Base-by-base conservation (phyloP, 345 rosid species). In the Eucalyptus microcorys region DNA sequence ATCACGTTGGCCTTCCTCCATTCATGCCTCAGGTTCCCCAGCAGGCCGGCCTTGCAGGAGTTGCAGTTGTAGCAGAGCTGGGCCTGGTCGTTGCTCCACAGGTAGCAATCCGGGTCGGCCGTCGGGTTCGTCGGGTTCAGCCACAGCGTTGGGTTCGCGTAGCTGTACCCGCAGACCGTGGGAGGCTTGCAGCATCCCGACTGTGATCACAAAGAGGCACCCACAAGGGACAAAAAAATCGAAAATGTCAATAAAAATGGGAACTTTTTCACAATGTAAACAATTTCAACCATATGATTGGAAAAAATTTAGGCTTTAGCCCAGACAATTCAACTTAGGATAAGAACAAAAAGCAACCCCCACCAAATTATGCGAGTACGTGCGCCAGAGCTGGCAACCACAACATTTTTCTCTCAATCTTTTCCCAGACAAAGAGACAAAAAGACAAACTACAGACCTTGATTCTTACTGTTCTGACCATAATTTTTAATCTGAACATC, bases 141-240 rank as follows among this genome's bases (percentile, higher is more conserved):
- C 99, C 99, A 97, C 42, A 92, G 14, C 32, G 96, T 97, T 83
- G 99, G 99, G 92, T 92, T 96, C 93, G 93, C 97, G 19, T 92
- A 97, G 76, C 71, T 94, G 94, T 95, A 97, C 21, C 99, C 99
- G 88, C 99, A 97, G 3, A 85, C 91, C 27, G 96, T 92, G 26
- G 99, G 99, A 8, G 99, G 99, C 92, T 97, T 96, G 85, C 99
- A 97, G 64, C 99, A 97, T 14, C 99, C 99, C 40, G 99, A 95
- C 99, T 97, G 94, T 50, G 45, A 34, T 7, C 87, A 14, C 42
- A 68, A 24, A 53, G 64, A 37, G 45, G 21, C 10, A 43, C 86
- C 50, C 10, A 14, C 52, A 48, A 5, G 6, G 37, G 14, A 24
- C 13, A 45, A 14, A 27, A 14, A 10, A 30, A 47, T 7, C 13